Evolutionary conservation across 139 green algal species (phyloP), one percentile per base, ranked within the genome.

Genomic region (Medakamo hakoo): DNA sequence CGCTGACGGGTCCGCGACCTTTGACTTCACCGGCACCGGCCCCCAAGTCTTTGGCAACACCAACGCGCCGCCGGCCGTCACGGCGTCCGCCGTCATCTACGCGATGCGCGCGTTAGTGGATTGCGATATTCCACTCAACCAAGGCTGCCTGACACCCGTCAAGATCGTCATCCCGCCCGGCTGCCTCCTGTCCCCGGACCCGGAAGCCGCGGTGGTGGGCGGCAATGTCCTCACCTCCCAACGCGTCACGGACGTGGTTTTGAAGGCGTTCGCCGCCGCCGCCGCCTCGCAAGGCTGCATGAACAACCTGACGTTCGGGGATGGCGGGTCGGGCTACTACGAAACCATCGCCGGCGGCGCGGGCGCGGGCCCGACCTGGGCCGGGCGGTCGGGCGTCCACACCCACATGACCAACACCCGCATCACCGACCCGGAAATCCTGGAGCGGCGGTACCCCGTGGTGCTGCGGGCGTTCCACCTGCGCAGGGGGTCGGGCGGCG

Each of bases 391-490:
- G 25, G 92, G 87, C 2, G 88, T 97, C 62, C 92, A 98, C 73
- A 94, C 82, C 0, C 92, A 98, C 85, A 98, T 98, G 92, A 98
- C 92, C 71, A 98, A 98, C 79, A 97, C 92, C 19, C 81, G 90
- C 28, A 96, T 97, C 77, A 98, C 91, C 1, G 82, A 93, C 66
- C 87, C 89, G 1, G 91, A 98, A 68, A 90, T 96, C 27, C 68
- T 97, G 28, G 91, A 98, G 79, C 65, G 85, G 2, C 75, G 84
- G 2, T 95, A 93, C 71, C 89, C 88, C 1, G 88, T 98, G 24
- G 78, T 93, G 63, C 67, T 98, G 71, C 73, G 78, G 4, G 55
- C 73, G 21, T 99, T 97, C 73, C 65, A 62, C 22, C 77, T 99
- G 58, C 70, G 90, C 3, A 23, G 63, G 23, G 86, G 83, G 16